Conservation (phyloP, 805 yeast genomes). For the Metschnikowia hibisci region DNA sequence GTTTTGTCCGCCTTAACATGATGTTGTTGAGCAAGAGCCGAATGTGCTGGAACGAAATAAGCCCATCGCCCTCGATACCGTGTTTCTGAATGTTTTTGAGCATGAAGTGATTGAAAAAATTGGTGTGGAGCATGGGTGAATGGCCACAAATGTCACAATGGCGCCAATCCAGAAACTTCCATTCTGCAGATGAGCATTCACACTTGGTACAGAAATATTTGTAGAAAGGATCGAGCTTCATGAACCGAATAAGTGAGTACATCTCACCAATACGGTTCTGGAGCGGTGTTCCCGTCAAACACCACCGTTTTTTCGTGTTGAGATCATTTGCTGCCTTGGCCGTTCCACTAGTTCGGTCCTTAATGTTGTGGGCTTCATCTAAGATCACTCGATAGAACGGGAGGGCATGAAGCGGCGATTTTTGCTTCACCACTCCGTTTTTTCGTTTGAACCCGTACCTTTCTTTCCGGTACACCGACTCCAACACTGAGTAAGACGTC, state of each 20-base stretch:
- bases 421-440: slow-evolving; percentile 65
- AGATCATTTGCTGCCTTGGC: slow-evolving; percentile 85
- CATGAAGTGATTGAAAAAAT: slow-evolving; percentile 93
- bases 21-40: slow-evolving; percentile 70
- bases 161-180: slow-evolving; percentile 82
- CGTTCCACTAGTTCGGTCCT: slow-evolving; percentile 90
- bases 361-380: slow-evolving; percentile 97
- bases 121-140: slow-evolving; percentile 91
- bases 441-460: slow-evolving; percentile 77
- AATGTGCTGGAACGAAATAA: slow-evolving; percentile 70
- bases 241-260: slow-evolving; percentile 84
- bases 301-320: slow-evolving; percentile 74
- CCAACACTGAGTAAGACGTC: slow-evolving; percentile 91
- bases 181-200: slow-evolving; percentile 73
- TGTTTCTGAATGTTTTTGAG: slow-evolving; percentile 86
- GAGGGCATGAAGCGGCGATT: slow-evolving; percentile 67
- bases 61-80: slow-evolving; percentile 81
- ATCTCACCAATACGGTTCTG: slow-evolving; percentile 96
- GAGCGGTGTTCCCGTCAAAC: slow-evolving; percentile 93
- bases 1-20: slow-evolving; percentile 91
- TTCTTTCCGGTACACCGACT: slow-evolving; percentile 80
- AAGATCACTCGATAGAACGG: slow-evolving; percentile 80
- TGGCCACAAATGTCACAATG: slow-evolving; percentile 87
- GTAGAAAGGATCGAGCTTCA: slow-evolving; percentile 82
- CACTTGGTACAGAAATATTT: slow-evolving; percentile 92